Percentiles rank a stretch among this genome's conserved stretches.
Evolutionary conservation across 2,329 filamentous ascomycete genomes (phyloP).

Genomic region (Calonectria crousiana): DNA sequence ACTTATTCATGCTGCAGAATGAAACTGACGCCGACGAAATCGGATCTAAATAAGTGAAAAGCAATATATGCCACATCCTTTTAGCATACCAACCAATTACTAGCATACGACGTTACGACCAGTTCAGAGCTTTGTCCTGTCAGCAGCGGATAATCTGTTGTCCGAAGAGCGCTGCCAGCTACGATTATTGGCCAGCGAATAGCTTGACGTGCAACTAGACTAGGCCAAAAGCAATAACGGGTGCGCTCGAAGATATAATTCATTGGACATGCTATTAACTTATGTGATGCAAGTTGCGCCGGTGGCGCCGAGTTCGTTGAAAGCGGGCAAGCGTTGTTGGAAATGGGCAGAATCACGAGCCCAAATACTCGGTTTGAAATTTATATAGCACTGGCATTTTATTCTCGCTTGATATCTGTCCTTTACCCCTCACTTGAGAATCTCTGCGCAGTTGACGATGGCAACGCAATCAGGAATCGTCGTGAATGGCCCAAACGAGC

Average conservation of each 20-base stretch:
- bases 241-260: background rate
- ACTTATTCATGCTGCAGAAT: background rate
- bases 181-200: background rate
- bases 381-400: background rate
- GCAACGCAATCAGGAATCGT: constrained; percentile 35
- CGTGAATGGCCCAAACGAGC: constrained; percentile 30
- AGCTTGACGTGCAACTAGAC: background rate
- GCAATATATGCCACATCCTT: background rate
- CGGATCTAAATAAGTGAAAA: background rate
- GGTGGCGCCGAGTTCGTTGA: background rate
- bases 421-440: background rate
- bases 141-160: constrained; percentile 26
- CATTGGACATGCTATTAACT: background rate
- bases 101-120: background rate
- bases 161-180: background rate
- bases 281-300: background rate
- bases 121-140: background rate
- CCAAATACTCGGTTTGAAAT: too few relatives aligned
- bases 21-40: background rate
- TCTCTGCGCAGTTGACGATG: constrained; percentile 13
- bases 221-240: background rate
- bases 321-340: background rate
- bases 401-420: too few relatives aligned
- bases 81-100: background rate
- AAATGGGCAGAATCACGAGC: too few relatives aligned